Conservation (phyloP, 139 green algal species). For the Nannochloris sp. region DNA sequence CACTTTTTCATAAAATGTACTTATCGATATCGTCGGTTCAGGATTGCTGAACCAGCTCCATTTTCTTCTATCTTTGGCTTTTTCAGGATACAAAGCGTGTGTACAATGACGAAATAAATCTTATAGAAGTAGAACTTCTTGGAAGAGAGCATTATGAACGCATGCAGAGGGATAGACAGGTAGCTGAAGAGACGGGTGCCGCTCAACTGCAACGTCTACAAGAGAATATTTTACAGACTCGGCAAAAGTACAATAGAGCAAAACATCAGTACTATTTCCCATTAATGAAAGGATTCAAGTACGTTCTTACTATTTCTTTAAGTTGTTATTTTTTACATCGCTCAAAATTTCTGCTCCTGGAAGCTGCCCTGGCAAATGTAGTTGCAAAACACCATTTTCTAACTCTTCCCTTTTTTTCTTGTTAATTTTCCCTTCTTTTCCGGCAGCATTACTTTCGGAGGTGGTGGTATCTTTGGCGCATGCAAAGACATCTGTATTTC, state of each 20-base stretch:
- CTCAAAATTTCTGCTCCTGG: no score
- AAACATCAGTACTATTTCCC: slow-evolving; percentile 66
- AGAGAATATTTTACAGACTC: slow-evolving; percentile 37
- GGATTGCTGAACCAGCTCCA: no score
- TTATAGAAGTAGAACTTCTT: slow-evolving; percentile 42
- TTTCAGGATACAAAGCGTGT: slow-evolving; percentile 44
- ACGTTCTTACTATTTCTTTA: no score
- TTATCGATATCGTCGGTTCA: no score
- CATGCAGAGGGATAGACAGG: slow-evolving; percentile 15
- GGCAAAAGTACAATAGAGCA: slow-evolving; percentile 41
- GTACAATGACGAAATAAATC: slow-evolving; percentile 38
- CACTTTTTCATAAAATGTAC: no score
- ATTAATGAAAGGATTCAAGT: slow-evolving; percentile 56
- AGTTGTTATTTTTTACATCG: no score
- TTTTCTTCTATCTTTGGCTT: no score
- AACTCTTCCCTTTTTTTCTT: not conserved
- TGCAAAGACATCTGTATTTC: slow-evolving; percentile 60
- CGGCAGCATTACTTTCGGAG: slow-evolving; percentile 64
- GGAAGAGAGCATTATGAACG: slow-evolving; percentile 23
- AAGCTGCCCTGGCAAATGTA: not conserved
- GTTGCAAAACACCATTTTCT: not conserved
- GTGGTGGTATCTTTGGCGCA: slow-evolving; percentile 55
- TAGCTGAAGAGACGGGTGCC: slow-evolving; percentile 27
- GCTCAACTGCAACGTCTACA: slow-evolving; percentile 29
- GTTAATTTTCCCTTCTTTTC: no score